Base-by-base conservation (phyloP, 306 rosid genomes). In the Prunus campanulata region DNA sequence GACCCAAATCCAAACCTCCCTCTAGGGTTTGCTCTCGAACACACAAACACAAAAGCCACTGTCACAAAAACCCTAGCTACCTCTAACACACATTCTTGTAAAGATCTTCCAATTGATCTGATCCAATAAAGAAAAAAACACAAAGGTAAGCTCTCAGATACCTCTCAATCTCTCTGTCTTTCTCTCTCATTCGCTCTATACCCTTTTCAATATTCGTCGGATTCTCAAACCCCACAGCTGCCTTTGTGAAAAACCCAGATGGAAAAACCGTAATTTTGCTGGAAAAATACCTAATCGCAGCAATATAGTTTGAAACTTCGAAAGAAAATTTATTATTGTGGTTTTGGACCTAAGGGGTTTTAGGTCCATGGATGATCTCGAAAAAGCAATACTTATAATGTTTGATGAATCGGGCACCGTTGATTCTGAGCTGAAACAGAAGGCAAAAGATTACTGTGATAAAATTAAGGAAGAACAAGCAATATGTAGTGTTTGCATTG, bases 331-430 rank as follows among this genome's bases (percentile, higher is more conserved):
- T 81, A 62, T 84, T 81, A 62, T 77, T 66, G n/a, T 66, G 78
- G 52, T 32, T 72, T 71, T 10, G 74, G 80, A 30, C 65, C 70
- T 35, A 14, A 27, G 16, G 78, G 63, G 49, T 39, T 74, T 83
- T 67, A 35, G 74, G 61, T 63, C 72, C 42, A 95, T 95, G 99
- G 99, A 86, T 82, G 99, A 92, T 86, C 87, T 95, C 10, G 99
- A 95, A 30, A 90, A 88, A 67, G 99, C 92, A 8, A 83, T 95
- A 82, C 87, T 95, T 20, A 90, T 95, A 51, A 76, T 87, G 77
- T 95, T 92, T 81, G 99, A 95, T 75, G 97, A 90, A 86, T 86
- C 90, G 24, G 96, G 96, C 20, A 77, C 85, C 20, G 79, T 84
- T 64, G 92, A 86, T 66, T 87, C 85, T 18, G 93, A 76, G 66